Conservation (phyloP, 805 yeast species). For the Metschnikowia orientalis region DNA sequence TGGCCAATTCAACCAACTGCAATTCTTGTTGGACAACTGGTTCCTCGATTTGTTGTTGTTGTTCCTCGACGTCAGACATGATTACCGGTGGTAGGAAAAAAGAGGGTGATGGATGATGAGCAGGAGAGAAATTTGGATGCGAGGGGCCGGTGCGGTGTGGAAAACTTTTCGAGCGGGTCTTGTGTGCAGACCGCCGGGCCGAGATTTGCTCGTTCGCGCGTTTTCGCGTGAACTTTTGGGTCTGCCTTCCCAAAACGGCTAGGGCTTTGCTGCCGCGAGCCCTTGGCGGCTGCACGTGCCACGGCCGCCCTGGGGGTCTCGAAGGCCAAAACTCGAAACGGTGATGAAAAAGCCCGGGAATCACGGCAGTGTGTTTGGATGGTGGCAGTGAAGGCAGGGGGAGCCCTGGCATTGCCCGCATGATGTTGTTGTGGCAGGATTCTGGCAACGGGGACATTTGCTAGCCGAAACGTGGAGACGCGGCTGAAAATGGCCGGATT, state of each 20-base stretch:
- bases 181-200: constrained; percentile 18
- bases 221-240: constrained; percentile 17
- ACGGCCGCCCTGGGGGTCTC: no score
- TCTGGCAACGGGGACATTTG: no score
- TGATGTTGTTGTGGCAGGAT: no score
- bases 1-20: constrained; percentile 81
- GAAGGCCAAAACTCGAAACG: no score
- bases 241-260: constrained; percentile 18
- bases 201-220: constrained; percentile 10
- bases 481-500: no score
- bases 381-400: no score
- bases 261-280: constrained; percentile 11
- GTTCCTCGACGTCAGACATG: constrained; percentile 86
- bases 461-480: no score
- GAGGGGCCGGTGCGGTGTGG: constrained; percentile 5
- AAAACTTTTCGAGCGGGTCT: constrained; percentile 13
- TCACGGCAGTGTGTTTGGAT: no score
- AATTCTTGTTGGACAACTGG: constrained; percentile 85
- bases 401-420: no score
- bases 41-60: constrained; percentile 40
- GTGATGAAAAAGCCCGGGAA: no score
- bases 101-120: constrained; percentile 4
- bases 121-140: constrained; percentile 2
- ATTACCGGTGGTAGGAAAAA: constrained; percentile 25
- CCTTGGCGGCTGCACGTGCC: constrained; percentile 20